phyloP scores from a whole-genome alignment of 345 rosid species.

The Lagerstroemia speciosa region DNA sequence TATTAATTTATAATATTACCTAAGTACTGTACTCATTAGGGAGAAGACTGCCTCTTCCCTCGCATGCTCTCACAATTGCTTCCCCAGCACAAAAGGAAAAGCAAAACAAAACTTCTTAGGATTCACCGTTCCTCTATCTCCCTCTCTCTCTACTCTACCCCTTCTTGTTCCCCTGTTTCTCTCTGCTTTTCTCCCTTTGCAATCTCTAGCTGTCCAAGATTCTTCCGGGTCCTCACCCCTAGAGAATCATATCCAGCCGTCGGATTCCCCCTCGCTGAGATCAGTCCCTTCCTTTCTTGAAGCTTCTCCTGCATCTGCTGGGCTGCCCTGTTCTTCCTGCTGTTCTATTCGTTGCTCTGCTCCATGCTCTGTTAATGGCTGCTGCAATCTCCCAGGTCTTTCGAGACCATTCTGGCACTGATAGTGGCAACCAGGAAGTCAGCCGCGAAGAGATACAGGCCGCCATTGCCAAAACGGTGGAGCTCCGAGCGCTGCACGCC shows the following conservation, averaged over 20 bases:
- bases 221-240: slow-evolving; percentile 20
- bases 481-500: slow-evolving; percentile 75
- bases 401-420: slow-evolving; percentile 18
- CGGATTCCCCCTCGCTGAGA: slow-evolving; percentile 16
- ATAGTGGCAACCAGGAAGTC: slow-evolving; percentile 20
- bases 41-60: background rate
- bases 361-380: slow-evolving; percentile 40
- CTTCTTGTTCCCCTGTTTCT: slow-evolving; percentile 9
- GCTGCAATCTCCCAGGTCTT: slow-evolving; percentile 36
- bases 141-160: background rate
- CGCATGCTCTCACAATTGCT: background rate
- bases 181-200: slow-evolving; percentile 10
- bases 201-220: slow-evolving; percentile 27
- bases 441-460: slow-evolving; percentile 56
- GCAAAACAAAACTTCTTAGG: too few relatives aligned
- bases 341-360: background rate
- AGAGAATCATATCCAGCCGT: slow-evolving; percentile 26
- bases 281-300: background rate
- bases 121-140: background rate
- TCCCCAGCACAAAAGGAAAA: background rate
- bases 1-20: too few relatives aligned
- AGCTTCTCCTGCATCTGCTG: slow-evolving; percentile 1
- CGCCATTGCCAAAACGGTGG: slow-evolving; percentile 88
- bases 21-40: too few relatives aligned
- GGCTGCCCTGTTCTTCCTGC: background rate